These are phyloP conservation scores for Cryptococcus deneoformans DNA, from an alignment of 1,284 basidiomycete genomes.

Conservation along the genomic window DNA sequence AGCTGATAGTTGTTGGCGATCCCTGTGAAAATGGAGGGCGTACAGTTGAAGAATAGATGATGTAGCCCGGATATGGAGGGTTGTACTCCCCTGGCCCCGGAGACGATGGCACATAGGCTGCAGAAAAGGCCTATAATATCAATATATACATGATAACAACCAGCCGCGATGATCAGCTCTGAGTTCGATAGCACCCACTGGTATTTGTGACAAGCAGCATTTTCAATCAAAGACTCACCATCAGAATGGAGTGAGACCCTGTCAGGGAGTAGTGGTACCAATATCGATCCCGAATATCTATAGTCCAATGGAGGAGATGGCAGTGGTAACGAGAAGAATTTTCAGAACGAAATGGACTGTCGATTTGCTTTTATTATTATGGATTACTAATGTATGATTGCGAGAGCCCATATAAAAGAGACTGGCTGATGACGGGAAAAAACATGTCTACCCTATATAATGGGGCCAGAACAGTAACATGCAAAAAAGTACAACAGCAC, in stretches of 20 bases:
- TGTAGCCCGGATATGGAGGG: background rate
- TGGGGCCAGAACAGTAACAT: background rate
- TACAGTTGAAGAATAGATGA: background rate
- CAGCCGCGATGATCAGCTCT: background rate
- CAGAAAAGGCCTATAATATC: background rate
- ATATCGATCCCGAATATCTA: background rate
- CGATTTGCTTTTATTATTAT: background rate
- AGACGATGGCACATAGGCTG: background rate
- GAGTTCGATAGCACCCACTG: background rate
- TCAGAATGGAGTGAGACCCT: background rate
- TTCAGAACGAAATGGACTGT: background rate
- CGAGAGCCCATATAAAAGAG: background rate
- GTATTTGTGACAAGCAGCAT: background rate
- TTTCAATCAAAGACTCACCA: background rate
- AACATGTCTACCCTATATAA: background rate
- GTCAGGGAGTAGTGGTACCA: background rate
- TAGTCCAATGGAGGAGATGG: background rate
- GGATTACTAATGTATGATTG: background rate
- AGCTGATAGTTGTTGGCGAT: no score
- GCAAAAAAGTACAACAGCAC: background rate
- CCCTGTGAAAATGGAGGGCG: no score
- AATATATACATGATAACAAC: no score
- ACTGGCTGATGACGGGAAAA: background rate
- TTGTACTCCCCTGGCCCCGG: background rate
- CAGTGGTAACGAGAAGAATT: background rate